Evolutionary conservation across 495 filamentous ascomycete genomes (phyloP), one percentile per base, ranked within the genome.

Genomic region (Penicillium arizonense): DNA sequence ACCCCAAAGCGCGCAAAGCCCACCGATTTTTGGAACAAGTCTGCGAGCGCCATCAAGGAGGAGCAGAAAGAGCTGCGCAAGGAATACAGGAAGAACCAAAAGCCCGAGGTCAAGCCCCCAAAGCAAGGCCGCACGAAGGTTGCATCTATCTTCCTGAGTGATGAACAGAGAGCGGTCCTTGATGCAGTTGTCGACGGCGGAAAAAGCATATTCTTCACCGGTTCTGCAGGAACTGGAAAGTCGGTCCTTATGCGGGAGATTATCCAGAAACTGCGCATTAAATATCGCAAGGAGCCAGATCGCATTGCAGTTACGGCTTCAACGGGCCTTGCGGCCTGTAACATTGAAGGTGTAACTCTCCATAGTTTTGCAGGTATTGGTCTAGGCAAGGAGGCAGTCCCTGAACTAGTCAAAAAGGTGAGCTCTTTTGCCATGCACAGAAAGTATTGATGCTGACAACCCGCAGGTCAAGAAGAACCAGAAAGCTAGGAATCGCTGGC

Each of bases 331-430:
- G 95, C 94, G 32, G 94, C 94, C 14, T 97, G 94, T 74, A 97
- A 98, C 63, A 89, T 98, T 49, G 93, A 89, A 20, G 94, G 94
- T 61, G 90, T 96, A 42, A 98, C 94, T 0, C 78, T 98, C 40
- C 95, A 98, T 68, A 96, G 91, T 69, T 98, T 96, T 70, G 81
- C 92, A 3, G 94, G 95, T 3, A 97, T 98, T 62, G 95, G 93
- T 0, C 76, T 98, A 10, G 95, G 94, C 10, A 97, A 97, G 70
- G 95, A 97, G 64, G 73, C 86, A 45, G 87, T 83, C 2, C 80
- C 85, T 21, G 84, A 90, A 45, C 80, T 97, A 14, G 85, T 97
- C 23, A 93, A 89, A 69, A 97, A 96, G 68, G 74, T 74, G 10
- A 33, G 50, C 40, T 0, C 8, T 35, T 40, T 33, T 32, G 4